Evolutionary conservation across 805 yeast species (phyloP), one percentile per base, ranked within the genome.

Genomic region (Geotrichum ghanense): DNA sequence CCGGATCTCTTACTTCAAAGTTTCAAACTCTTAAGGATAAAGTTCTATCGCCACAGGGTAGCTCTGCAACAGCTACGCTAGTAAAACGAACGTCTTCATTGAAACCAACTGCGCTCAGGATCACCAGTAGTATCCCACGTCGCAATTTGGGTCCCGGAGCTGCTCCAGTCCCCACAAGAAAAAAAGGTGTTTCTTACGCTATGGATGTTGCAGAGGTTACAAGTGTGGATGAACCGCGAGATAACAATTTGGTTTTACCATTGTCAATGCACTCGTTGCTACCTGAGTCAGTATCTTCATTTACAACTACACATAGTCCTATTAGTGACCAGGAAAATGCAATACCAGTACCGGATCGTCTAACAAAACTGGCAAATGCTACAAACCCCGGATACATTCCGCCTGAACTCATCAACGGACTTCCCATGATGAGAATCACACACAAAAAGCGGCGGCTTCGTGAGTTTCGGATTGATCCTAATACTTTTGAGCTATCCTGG

Each of bases 381-480:
- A 5, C 14, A 31, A 31, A 31, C 16, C 37, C 37, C 5, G 17
- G 12, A 10, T 31, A 31, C 17, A 31, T 31, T 10, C 37, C 37
- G 5, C 5, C 10, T 5, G 37, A 31, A 12, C 37, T 31, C 37
- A 12, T 31, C 37, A 9, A 68, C 2, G 95, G 95, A 0, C 57
- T 84, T 14, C 73, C 79, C 1, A 64, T 86, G 50, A 60, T 83
- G 23, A 73, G 86, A 53, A 75, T 86, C 17, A 83, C 95, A 2
- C 81, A 78, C 46, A 76, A 76, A 51, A 83, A 86, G 52, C 74
- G 73, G 53, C 76, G 79, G 19, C 76, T 77, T 54, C 68, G 86
- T 16, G 58, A 63, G 6, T 75, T 85, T 50, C 69, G 62, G 49
- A 65, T 86, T 1, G 80, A 83, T 55, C 65, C 78, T 0, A 74